Conservation (phyloP, 345 rosid genomes). For the Eucalyptus sp. region DNA sequence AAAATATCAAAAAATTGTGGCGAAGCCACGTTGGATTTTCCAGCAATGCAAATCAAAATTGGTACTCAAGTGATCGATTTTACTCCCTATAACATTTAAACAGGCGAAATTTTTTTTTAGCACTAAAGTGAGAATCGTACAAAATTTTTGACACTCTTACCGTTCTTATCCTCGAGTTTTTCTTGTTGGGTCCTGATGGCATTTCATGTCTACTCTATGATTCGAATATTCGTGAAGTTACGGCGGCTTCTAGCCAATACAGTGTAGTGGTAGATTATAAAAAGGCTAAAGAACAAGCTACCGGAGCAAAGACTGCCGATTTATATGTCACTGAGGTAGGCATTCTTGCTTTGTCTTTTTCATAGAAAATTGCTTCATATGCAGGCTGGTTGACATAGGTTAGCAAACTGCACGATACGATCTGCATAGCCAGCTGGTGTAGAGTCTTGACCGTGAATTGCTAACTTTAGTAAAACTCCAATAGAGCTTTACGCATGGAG, state of each 20-base stretch:
- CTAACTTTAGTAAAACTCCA: constrained; percentile 1
- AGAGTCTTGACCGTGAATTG: background rate
- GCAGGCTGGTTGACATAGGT: constrained; percentile 20
- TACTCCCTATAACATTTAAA: no score
- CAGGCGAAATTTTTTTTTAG: no score
- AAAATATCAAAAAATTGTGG: no score
- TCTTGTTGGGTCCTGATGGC: background rate
- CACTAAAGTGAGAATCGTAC: no score
- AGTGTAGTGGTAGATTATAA: background rate
- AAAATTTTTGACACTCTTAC: rapidly evolving
- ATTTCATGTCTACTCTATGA: background rate
- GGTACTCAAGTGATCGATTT: no score
- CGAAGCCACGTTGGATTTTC: no score
- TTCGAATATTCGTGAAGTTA: background rate
- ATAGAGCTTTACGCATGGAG: constrained; percentile 3
- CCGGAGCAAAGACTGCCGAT: constrained; percentile 4
- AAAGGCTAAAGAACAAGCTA: constrained; percentile 5
- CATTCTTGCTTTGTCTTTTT: constrained; percentile 25
- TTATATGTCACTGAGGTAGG: constrained; percentile 7
- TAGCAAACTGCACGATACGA: constrained; percentile 9
- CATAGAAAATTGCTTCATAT: constrained; percentile 13
- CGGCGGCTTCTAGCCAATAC: background rate
- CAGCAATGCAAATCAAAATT: rapidly evolving
- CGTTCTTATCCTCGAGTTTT: background rate
- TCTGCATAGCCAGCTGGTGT: constrained; percentile 11